Base-by-base conservation (phyloP, 148 eudicot species). In the Rhododendron ovatum region DNA sequence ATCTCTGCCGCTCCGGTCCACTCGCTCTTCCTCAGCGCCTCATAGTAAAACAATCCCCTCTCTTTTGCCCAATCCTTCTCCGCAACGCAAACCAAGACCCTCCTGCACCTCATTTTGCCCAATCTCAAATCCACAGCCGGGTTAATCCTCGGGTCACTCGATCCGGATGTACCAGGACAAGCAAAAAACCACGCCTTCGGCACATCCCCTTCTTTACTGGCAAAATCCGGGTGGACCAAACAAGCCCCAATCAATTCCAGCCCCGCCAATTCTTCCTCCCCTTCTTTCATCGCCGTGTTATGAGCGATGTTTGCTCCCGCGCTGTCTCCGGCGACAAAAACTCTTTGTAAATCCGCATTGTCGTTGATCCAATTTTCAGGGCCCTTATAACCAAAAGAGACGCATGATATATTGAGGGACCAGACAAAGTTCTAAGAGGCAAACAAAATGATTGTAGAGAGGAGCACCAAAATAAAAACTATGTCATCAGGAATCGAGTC, bases 251-350 rank as follows among this genome's bases (percentile, higher is more conserved):
- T 7, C 45, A n/a, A 30, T 1, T 69, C 14, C 75, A 3, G 3
- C 10, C 78, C 1, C 35, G 39, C 53, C 77, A 48, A 8, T 30
- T 69, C 76, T 33, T 71, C 91, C 89, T 8, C 87, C 89, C 37
- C 87, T 82, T 6, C 76, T 30, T 71, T 71, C 39, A 90, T 45
- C 0, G 81, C 91, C 37, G 89, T 89, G 48, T 93, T 85, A 78
- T 92, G 93, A 10, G 93, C 89, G 11, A 94, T 80, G 41, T 84
- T 94, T 28, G 89, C 96, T 1, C 95, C 96, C 0, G 92, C 86
- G 8, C 93, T 87, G 7, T 93, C 96, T 13, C 96, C 94, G 0
- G 86, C 88, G 1, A 94, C 22, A 39, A 85, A 86, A 0, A 93
- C 89, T 2, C 80, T 84, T 0, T 50, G 48, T 24, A 87, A 88